Evolutionary conservation across 2,329 filamentous ascomycete genomes (phyloP), one percentile per base, ranked within the genome.

Genomic region (Diaporthe humulicola): DNA sequence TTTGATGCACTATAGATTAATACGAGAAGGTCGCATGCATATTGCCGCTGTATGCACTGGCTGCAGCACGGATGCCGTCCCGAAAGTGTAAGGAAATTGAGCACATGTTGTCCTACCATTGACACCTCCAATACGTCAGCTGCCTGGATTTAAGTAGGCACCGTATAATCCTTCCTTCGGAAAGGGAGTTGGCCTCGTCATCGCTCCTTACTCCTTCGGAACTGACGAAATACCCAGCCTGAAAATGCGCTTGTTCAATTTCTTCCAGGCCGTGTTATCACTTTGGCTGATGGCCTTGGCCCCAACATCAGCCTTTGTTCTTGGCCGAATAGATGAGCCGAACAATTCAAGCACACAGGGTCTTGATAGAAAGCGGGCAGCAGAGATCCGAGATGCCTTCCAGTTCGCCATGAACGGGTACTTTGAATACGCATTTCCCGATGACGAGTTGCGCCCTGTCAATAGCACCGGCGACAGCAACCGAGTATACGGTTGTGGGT

Each of bases 341-440:
- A 52, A 38, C 14, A 19, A 25, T 3, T 25, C 22, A 25, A 33
- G 22, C 45, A 38, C 30, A 3, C 30, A 67, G 2, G 61, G 52
- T 52, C 28, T 67, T 6, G 61, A 66, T 9, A 25, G 6, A 15
- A 48, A 48, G 25, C 40, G 60, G 42, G 60, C 60, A 50, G 28
- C 42, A 22, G 28, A 66, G 30, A 67, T 67, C 22, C 45, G 71
- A 69, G 28, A 69, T 48, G 60, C 61, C 17, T 73, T 69, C 60
- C 38, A 56, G 3, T 67, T 73, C 22, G 71, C 60, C 22, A 66
- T 61, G 71, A 22, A 73, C 17, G 71, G 71, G 12, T 73, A 73
- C 25, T 56, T 57, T 25, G 36, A 69, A 57, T 50, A 69, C 12
- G 60, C 71, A 12, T 73, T 69, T 25, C 71, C 71, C 52, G 56